Conservation (phyloP, 1,284 basidiomycete genomes). For the Leucocoprinus gongylophorus region DNA sequence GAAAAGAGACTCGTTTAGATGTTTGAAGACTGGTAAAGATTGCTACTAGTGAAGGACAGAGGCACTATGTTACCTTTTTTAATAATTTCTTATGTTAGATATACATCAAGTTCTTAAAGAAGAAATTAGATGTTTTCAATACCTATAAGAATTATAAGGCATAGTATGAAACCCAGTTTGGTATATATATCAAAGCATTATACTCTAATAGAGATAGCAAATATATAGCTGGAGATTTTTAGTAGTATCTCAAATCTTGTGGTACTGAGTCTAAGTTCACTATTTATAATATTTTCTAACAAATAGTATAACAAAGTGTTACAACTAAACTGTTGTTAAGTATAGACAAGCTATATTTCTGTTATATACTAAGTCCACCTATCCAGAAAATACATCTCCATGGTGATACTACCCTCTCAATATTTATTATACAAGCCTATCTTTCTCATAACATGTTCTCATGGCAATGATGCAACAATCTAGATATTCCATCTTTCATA, state of each 20-base stretch:
- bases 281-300: conserved; percentile 27
- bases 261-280: conserved; percentile 26
- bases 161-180: conserved; percentile 22
- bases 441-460: too few relatives aligned
- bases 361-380: too few relatives aligned
- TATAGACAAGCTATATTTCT: conserved; percentile 24
- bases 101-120: conserved; percentile 19
- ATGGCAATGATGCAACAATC: too few relatives aligned
- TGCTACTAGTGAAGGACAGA: too few relatives aligned
- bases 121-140: conserved; percentile 23
- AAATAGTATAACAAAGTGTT: conserved; percentile 31
- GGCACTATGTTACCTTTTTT: conserved; percentile 28
- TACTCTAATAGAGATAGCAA: conserved; percentile 33
- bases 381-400: too few relatives aligned
- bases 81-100: conserved; percentile 25
- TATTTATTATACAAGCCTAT: too few relatives aligned
- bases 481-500: too few relatives aligned
- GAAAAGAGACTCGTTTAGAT: too few relatives aligned
- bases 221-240: conserved; percentile 26
- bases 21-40: too few relatives aligned
- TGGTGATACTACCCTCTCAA: too few relatives aligned
- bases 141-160: conserved; percentile 25
- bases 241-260: conserved; percentile 18
- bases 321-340: conserved; percentile 27
- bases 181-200: conserved; percentile 25